phyloP scores from a whole-genome alignment of 331 rosid genomes.

The Pyracantha coccinea region DNA sequence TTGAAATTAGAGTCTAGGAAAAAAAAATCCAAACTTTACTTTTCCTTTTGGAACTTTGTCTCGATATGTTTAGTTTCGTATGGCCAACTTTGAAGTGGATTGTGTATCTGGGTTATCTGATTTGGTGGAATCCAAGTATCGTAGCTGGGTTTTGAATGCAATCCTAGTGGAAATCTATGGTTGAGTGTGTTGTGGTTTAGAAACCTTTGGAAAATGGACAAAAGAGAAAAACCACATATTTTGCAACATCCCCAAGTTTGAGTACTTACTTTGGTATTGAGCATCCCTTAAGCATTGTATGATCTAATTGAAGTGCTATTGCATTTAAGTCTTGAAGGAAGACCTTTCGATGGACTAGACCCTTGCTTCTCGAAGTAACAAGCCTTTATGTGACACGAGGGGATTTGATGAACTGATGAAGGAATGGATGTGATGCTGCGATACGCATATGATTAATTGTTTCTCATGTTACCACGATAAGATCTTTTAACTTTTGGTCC shows the following conservation, averaged over 20 bases:
- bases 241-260: not conserved
- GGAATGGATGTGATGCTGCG: not conserved
- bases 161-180: not conserved
- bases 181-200: not conserved
- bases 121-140: not conserved
- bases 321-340: not conserved
- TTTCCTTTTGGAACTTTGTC: too few relatives aligned
- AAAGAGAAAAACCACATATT: not conserved
- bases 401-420: not conserved
- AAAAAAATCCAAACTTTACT: too few relatives aligned
- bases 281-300: not conserved
- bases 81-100: not conserved
- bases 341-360: not conserved
- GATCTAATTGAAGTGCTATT: not conserved
- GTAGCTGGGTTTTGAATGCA: not conserved
- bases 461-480: not conserved
- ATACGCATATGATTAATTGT: not conserved
- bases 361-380: not conserved
- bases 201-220: not conserved
- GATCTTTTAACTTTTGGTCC: not conserved
- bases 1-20: too few relatives aligned
- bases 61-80: fast-evolving
- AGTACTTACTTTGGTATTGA: not conserved
- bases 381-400: not conserved
- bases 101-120: not conserved